A percentile compares a stretch with the other conserved stretches of the same genome.
These are phyloP conservation scores for Trichoderma cornu-damae DNA, from an alignment of 2,329 filamentous ascomycete species.

Conservation along the genomic window DNA sequence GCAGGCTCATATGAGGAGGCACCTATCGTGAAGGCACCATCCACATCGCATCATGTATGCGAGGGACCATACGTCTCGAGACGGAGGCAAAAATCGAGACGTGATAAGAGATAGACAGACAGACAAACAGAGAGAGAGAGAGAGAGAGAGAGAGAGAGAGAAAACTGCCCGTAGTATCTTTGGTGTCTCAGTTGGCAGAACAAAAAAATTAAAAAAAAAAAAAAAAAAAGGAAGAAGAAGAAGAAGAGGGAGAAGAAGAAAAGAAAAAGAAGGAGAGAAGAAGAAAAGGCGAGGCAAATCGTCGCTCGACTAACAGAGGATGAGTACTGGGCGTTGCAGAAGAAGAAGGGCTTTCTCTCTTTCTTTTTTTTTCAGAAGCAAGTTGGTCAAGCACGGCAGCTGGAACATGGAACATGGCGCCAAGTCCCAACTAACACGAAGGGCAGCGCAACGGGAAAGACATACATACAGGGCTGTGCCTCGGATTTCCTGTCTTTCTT, in stretches of 20 bases:
- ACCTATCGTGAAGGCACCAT: slow-evolving; percentile 20
- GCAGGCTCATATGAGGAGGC: slow-evolving; percentile 17
- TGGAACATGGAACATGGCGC: slow-evolving; percentile 14
- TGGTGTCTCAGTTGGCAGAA: not conserved
- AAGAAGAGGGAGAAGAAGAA: no score
- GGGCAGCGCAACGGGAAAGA: slow-evolving; percentile 11
- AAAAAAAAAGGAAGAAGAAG: no score
- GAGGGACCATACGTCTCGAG: slow-evolving; percentile 13
- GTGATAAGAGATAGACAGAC: no score
- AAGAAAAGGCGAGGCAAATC: not conserved
- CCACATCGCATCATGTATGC: slow-evolving; percentile 24
- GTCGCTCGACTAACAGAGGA: not conserved
- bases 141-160: no score
- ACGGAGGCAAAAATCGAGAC: slow-evolving; percentile 10
- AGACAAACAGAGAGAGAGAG: no score
- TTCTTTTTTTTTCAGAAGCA: not conserved
- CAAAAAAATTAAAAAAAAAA: no score
- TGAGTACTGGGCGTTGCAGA: not conserved
- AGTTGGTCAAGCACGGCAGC: not conserved
- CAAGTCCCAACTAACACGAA: slow-evolving; percentile 15
- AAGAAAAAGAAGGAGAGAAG: not conserved
- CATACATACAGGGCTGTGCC: slow-evolving; percentile 5
- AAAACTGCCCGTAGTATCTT: not conserved
- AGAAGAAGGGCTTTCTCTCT: not conserved
- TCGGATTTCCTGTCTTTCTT: no score